A percentile compares a stretch with the other conserved stretches of the same genome.
These are phyloP conservation scores for Penicillium argentinense DNA, from an alignment of 495 filamentous ascomycete genomes.

Conservation along the genomic window DNA sequence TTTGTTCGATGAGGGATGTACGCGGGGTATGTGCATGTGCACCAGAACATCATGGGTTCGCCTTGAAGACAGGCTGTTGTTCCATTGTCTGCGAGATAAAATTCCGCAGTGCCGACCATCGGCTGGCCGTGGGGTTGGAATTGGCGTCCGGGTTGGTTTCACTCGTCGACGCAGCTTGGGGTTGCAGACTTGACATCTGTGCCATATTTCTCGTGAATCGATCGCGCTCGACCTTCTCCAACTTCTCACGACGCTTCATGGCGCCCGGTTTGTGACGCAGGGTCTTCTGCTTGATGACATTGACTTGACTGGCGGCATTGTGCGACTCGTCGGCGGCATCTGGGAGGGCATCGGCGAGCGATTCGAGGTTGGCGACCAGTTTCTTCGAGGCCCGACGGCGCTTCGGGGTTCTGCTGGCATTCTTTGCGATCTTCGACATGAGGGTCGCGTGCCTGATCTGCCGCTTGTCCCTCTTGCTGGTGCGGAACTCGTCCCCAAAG, in stretches of 20 bases:
- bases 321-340: constrained; percentile 42
- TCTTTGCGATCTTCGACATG: constrained; percentile 71
- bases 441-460: constrained; percentile 73
- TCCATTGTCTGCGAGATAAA: constrained; percentile 76
- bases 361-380: constrained; percentile 72
- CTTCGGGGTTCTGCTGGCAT: constrained; percentile 48
- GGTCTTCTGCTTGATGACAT: constrained; percentile 65
- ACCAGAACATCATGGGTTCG: constrained; percentile 35
- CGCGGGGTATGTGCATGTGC: no score
- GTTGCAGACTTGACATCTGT: constrained; percentile 42
- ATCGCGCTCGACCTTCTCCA: constrained; percentile 76
- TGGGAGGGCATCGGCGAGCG: constrained; percentile 75
- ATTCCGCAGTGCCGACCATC: constrained; percentile 67
- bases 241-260: constrained; percentile 75
- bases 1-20: no score
- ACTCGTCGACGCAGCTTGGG: constrained; percentile 12
- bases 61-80: constrained; percentile 63
- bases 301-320: constrained; percentile 36
- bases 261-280: constrained; percentile 73
- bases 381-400: constrained; percentile 72
- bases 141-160: constrained; percentile 15
- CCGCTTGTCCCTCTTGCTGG: constrained; percentile 75
- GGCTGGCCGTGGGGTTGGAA: constrained; percentile 47
- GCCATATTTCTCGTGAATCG: constrained; percentile 82
- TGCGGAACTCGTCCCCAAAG: constrained; percentile 53